Conservation (phyloP, 2,329 filamentous ascomycete genomes). For the Talaromyces sp. region DNA sequence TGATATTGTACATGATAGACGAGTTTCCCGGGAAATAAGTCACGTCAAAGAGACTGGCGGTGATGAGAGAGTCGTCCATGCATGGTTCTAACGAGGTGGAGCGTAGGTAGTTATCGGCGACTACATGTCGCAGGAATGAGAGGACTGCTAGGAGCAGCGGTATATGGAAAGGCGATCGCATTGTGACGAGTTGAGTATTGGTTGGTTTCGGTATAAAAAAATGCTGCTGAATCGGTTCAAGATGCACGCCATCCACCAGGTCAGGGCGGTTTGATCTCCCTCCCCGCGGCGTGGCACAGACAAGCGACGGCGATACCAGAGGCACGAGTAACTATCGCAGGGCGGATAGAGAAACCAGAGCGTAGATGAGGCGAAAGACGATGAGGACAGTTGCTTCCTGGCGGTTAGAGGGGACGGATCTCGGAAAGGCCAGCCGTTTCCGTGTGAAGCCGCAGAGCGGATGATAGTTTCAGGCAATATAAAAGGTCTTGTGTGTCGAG, state of each 20-base stretch:
- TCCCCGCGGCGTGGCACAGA: background rate
- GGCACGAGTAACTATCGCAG: background rate
- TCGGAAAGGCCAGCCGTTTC: background rate
- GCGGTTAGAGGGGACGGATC: background rate
- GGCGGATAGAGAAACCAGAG: background rate
- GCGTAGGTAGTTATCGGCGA: conserved; percentile 7
- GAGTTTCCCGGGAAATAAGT: conserved; percentile 10
- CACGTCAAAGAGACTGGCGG: conserved; percentile 14
- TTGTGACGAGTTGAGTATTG: background rate
- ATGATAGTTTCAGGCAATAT: background rate
- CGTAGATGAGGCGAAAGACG: background rate
- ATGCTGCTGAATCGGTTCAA: background rate
- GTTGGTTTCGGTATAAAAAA: background rate
- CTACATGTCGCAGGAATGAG: conserved; percentile 1
- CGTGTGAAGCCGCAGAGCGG: background rate
- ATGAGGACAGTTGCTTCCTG: background rate
- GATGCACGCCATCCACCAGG: background rate
- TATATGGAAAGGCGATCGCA: background rate
- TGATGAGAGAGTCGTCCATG: conserved; percentile 12
- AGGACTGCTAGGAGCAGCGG: conserved; percentile 5
- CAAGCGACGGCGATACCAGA: background rate
- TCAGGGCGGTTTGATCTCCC: background rate
- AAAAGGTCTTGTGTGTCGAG: background rate
- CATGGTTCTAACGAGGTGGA: conserved; percentile 11
- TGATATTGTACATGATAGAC: conserved; percentile 13